These are phyloP conservation scores for Thecaphora frezii DNA, from an alignment of 1,284 basidiomycete genomes.

Conservation along the genomic window DNA sequence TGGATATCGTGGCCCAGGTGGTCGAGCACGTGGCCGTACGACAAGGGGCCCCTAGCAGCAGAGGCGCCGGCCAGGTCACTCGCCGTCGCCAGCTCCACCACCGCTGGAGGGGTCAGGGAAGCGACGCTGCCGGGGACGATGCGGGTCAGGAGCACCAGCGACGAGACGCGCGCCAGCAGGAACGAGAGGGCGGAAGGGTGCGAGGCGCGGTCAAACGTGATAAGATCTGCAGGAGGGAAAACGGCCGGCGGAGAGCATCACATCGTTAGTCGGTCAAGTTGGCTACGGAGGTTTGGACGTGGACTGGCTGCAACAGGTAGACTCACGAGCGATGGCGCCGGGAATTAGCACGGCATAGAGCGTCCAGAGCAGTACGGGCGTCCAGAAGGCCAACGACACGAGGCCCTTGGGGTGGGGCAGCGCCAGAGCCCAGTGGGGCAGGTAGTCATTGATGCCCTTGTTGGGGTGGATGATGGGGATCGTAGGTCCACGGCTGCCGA, in stretches of 20 bases:
- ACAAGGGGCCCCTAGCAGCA: conserved; percentile 18
- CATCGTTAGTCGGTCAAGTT: too few species aligned
- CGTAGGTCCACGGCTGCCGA: conserved; percentile 31
- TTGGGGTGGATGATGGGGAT: conserved; percentile 36
- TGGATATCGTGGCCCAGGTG: conserved; percentile 34
- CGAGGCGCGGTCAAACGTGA: conserved; percentile 42
- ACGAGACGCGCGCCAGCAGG: conserved; percentile 39
- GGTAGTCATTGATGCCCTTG: conserved; percentile 27
- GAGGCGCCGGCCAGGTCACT: too few species aligned
- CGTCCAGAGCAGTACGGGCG: conserved; percentile 41
- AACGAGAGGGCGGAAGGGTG: conserved; percentile 45
- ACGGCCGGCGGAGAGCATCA: neutral
- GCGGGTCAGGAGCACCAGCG: conserved; percentile 34
- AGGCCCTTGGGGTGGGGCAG: conserved; percentile 30
- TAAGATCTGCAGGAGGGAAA: conserved; percentile 17
- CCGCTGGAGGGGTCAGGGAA: conserved; percentile 18
- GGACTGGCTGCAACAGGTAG: too few species aligned
- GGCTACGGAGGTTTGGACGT: too few species aligned
- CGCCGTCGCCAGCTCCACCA: conserved; percentile 37
- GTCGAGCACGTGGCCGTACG: conserved; percentile 35
- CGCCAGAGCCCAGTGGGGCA: conserved; percentile 44
- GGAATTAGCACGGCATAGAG: conserved; percentile 43
- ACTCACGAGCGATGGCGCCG: conserved; percentile 29
- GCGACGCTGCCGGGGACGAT: conserved; percentile 25
- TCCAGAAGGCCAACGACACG: conserved; percentile 37